Conservation (phyloP, 2,329 filamentous ascomycete species). For the Trichoderma hamatum region DNA sequence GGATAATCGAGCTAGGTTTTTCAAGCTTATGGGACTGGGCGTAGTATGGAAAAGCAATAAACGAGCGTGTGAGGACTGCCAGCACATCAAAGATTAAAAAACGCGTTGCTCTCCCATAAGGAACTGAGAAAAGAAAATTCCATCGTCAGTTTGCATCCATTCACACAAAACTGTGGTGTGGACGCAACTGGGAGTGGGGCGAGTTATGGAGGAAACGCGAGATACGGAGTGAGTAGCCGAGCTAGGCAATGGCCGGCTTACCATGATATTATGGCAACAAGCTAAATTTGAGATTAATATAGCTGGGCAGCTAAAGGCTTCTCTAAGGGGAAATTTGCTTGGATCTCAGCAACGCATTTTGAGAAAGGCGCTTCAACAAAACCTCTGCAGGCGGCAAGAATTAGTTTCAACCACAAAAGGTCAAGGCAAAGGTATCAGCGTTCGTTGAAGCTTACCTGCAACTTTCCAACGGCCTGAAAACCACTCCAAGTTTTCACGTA, state of each 20-base stretch:
- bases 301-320: neutral
- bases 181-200: neutral
- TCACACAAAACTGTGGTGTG: neutral
- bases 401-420: neutral
- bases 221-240: too few species aligned
- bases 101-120: neutral
- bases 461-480: neutral
- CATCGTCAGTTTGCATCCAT: neutral
- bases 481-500: slow-evolving; percentile 12
- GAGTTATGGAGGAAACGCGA: neutral
- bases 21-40: neutral
- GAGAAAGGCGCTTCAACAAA: slow-evolving; percentile 8
- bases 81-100: neutral
- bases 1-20: neutral
- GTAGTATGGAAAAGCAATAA: neutral
- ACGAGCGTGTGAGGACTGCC: neutral
- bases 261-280: neutral
- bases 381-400: neutral
- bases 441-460: neutral
- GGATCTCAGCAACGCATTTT: neutral
- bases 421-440: neutral
- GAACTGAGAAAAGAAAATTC: neutral
- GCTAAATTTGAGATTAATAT: neutral
- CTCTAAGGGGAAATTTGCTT: neutral
- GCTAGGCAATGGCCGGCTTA: neutral